Evolutionary conservation across 805 yeast species (phyloP).

Genomic region (Kregervanrija pseudodelftensis): DNA sequence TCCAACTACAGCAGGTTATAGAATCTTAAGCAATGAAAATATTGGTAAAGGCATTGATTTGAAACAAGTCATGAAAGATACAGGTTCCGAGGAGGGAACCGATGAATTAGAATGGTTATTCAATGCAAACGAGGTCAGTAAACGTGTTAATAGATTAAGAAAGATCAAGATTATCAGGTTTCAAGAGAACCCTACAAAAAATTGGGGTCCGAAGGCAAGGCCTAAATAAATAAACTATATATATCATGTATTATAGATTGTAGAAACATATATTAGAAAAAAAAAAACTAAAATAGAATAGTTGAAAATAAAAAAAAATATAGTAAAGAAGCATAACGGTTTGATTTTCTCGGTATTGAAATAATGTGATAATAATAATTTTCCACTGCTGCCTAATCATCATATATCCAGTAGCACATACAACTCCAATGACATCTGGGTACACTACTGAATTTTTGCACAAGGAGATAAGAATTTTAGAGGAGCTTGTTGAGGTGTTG

Average conservation of each 20-base stretch:
- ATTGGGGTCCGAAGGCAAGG: constrained; percentile 86
- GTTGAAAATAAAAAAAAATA: no score
- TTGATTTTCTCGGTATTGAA: no score
- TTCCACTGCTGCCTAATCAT: no score
- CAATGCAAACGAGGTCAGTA: constrained; percentile 51
- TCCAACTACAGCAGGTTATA: constrained; percentile 50
- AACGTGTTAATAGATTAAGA: constrained; percentile 52
- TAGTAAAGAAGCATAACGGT: no score
- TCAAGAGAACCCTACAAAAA: constrained; percentile 87
- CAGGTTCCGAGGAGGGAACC: constrained; percentile 15
- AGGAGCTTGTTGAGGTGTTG: constrained; percentile 19
- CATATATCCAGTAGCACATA: no score
- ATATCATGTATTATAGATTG: no score
- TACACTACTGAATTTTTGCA: constrained; percentile 4
- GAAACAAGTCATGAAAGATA: constrained; percentile 6
- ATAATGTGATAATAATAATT: no score
- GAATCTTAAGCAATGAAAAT: constrained; percentile 40
- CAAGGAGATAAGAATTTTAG: constrained; percentile 17
- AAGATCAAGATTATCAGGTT: constrained; percentile 76
- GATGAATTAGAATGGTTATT: constrained; percentile 40
- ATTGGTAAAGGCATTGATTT: constrained; percentile 30
- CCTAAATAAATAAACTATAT: constrained; percentile 33
- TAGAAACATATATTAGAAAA: no score
- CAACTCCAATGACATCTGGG: not conserved
- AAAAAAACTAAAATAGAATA: no score